These are phyloP conservation scores for Exserohilum turcica DNA, from an alignment of 2,329 filamentous ascomycete species.

Conservation along the genomic window DNA sequence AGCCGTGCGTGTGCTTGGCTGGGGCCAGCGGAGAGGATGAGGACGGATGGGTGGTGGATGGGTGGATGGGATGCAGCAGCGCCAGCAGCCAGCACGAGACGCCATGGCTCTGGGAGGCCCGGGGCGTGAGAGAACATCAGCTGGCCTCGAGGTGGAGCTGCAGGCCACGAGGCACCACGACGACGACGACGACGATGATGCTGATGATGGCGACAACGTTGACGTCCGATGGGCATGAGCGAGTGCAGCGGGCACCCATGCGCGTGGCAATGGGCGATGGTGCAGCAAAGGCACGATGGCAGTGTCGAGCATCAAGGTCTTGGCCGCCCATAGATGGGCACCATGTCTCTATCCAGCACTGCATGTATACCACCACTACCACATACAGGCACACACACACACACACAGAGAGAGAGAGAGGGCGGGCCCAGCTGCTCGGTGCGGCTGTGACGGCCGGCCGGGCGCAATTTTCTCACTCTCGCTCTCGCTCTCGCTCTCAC, in stretches of 20 bases:
- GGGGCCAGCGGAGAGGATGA: conserved; percentile 2
- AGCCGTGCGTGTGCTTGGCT: not conserved
- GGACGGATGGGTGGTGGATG: not conserved
- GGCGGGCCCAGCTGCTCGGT: not conserved
- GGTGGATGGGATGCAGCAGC: not conserved
- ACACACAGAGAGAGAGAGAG: too few species aligned
- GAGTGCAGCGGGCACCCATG: not conserved
- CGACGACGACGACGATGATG: conserved; percentile 5
- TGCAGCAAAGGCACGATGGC: not conserved
- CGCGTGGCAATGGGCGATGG: not conserved
- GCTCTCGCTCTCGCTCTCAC: too few species aligned
- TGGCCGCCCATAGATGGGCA: too few species aligned
- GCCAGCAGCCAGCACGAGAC: conserved; percentile 4
- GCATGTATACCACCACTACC: too few species aligned
- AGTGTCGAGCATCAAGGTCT: too few species aligned
- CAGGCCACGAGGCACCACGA: conserved; percentile 21
- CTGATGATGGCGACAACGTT: too few species aligned
- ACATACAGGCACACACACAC: too few species aligned
- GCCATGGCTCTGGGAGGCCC: conserved; percentile 14
- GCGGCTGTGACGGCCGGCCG: not conserved
- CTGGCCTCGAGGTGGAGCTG: conserved; percentile 23
- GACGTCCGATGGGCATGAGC: too few species aligned
- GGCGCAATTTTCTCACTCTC: too few species aligned
- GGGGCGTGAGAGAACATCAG: conserved; percentile 28
- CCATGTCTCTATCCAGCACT: too few species aligned